Evolutionary conservation across 352 stramenopile genomes (phyloP).

Genomic region (Phytophthora palmivora): DNA sequence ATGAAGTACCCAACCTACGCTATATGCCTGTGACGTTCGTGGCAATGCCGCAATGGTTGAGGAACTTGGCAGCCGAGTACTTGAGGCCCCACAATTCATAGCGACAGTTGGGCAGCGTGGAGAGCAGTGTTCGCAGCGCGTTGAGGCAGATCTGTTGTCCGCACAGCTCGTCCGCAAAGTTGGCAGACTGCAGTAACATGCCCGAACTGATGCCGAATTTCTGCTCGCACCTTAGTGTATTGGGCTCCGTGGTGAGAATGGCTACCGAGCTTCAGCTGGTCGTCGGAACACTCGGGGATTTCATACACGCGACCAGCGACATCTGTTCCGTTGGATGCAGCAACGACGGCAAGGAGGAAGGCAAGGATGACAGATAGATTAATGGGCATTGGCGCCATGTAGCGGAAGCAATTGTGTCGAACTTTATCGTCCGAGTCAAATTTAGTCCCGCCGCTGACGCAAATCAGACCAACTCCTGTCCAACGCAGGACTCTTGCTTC

Average conservation of each 20-base stretch:
- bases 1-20: conserved; percentile 2
- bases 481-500: conserved; percentile 5
- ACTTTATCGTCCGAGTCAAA: background rate
- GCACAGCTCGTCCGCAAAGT: conserved; percentile 44
- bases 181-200: conserved; percentile 44
- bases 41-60: conserved; percentile 53
- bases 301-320: conserved; percentile 21
- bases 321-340: conserved; percentile 17
- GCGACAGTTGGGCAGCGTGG: conserved; percentile 54
- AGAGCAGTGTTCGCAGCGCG: conserved; percentile 54
- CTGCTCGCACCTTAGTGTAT: conserved; percentile 52
- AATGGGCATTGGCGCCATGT: background rate
- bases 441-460: conserved; percentile 12
- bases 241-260: conserved; percentile 55
- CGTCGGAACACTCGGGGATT: conserved; percentile 47
- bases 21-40: conserved; percentile 30
- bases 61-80: conserved; percentile 36
- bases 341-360: conserved; percentile 1
- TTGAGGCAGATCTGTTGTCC: conserved; percentile 43
- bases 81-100: conserved; percentile 54
- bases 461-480: conserved; percentile 12
- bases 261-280: conserved; percentile 42
- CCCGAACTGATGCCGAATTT: conserved; percentile 43
- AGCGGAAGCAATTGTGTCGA: conserved; percentile 18
- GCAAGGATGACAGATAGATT: conserved; percentile 5